Evolutionary conservation across 163 green algal species (phyloP), one percentile per base, ranked within the genome.

Genomic region (Picocystis sp.): DNA sequence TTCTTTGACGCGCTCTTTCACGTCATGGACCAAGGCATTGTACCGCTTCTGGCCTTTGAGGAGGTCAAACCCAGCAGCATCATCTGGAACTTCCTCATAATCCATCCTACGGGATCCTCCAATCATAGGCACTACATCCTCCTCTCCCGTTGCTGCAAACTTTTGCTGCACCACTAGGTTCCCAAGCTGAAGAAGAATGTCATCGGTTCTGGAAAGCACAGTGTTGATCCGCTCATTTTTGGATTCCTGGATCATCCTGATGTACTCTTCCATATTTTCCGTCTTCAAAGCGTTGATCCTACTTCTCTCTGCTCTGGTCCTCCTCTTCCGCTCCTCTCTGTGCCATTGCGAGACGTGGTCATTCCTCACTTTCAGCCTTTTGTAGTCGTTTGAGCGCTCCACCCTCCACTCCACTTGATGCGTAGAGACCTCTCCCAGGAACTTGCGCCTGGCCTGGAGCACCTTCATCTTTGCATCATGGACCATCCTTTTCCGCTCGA

Each of bases 131-230:
- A 29, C 49, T 34, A 55, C 35, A 22, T 22, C 17, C 54, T 5
- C 34, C 22, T 22, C 17, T 34, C 22, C 17, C 19, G 41, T 44
- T 17, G 46, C 14, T 2, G 9, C 29, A 41, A 50, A 57, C 62
- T 69, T 52, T 25, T 63, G 52, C 19, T 58, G 34, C 35, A 47
- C 22, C 19, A 74, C 65, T 49, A 65, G 29, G 29, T 38, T 38
- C 8, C 63, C 66, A 14, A 92, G 66, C 41, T 71, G 52, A 5
- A 60, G 53, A 45, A 93, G 63, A 71, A 83, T 89, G 9, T 41
- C 61, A 56, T 93, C 80, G 3, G 83, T 93, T 58, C 87, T 67
- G 14, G 52, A 29, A 23, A 94, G 79, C 52, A 94, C 73, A 23
- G 73, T 38, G 8, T 72, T 56, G 35, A 94, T 56, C 11, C 73